Evolutionary conservation across 164 flowering plant species (phyloP).

Genomic region (Echeveria elegans): DNA sequence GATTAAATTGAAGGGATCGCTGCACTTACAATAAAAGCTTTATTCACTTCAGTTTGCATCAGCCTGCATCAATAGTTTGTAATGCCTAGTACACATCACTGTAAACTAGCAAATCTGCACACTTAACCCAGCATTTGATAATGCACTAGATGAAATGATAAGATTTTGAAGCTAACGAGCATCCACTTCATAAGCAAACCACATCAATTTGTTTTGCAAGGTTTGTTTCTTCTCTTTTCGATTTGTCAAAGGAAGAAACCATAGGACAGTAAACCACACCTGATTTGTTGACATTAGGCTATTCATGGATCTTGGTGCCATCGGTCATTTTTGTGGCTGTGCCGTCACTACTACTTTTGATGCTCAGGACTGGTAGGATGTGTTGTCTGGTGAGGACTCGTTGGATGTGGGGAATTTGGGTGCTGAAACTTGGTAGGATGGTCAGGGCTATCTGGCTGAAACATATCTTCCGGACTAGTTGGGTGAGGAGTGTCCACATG

Average conservation of each 20-base stretch:
- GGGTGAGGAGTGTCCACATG: not conserved
- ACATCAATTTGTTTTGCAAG: not conserved
- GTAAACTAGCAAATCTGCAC: too few relatives aligned
- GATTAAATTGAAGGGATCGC: too few relatives aligned
- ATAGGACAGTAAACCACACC: not conserved
- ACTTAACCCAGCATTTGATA: not conserved
- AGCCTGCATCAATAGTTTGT: too few relatives aligned
- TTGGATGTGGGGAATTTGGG: not conserved
- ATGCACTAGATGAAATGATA: too few relatives aligned
- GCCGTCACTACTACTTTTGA: not conserved
- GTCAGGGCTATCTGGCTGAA: not conserved
- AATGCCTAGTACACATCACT: too few relatives aligned
- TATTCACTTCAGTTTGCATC: too few relatives aligned
- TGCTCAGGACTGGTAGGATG: slow-evolving; percentile 3
- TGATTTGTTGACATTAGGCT: not conserved
- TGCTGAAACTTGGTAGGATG: not conserved
- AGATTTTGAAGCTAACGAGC: too few relatives aligned
- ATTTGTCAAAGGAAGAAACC: not conserved
- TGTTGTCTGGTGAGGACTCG: not conserved
- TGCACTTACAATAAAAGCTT: too few relatives aligned
- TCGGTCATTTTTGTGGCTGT: not conserved
- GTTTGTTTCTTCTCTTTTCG: not conserved
- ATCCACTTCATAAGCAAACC: too few relatives aligned
- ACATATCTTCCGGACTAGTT: not conserved
- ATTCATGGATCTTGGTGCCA: not conserved